These are phyloP conservation scores for Monilinia aucupariae DNA, from an alignment of 2,329 filamentous ascomycete genomes.

Conservation along the genomic window DNA sequence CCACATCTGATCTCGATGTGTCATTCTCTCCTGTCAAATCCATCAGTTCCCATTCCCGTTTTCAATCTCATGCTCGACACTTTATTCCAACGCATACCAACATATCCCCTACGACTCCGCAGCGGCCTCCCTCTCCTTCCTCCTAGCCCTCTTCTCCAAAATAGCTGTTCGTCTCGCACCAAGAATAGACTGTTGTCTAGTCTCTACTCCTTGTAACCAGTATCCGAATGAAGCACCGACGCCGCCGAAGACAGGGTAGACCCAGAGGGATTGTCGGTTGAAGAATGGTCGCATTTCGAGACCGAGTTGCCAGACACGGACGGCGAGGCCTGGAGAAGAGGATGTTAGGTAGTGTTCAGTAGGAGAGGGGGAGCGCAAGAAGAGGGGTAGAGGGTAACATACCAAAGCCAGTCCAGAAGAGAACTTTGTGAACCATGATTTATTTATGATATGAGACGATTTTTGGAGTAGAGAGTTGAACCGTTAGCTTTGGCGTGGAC, in stretches of 20 bases:
- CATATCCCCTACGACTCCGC: slow-evolving; percentile 23
- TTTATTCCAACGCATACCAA: not conserved
- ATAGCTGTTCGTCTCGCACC: slow-evolving; percentile 72
- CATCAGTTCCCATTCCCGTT: not conserved
- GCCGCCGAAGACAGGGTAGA: slow-evolving; percentile 82
- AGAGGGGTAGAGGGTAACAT: slow-evolving; percentile 32
- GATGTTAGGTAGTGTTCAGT: not conserved
- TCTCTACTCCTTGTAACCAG: slow-evolving; percentile 89
- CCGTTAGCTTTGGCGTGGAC: not conserved
- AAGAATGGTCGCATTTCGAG: slow-evolving; percentile 98
- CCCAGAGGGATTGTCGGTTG: slow-evolving; percentile 77
- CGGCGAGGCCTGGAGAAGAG: slow-evolving; percentile 67
- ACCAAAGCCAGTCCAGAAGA: slow-evolving; percentile 93
- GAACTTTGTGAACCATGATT: slow-evolving; percentile 47
- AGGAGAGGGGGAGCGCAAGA: slow-evolving; percentile 8
- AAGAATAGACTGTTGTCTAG: slow-evolving; percentile 71
- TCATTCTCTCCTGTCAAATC: not conserved
- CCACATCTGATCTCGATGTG: not conserved
- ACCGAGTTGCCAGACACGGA: slow-evolving; percentile 93
- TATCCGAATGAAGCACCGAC: slow-evolving; percentile 91
- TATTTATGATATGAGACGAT: slow-evolving; percentile 4
- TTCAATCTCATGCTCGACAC: not conserved
- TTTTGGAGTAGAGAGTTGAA: not conserved
- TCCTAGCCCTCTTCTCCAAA: slow-evolving; percentile 82
- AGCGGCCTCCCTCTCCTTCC: slow-evolving; percentile 57